These are phyloP conservation scores for Penicillium angulare DNA, from an alignment of 495 filamentous ascomycete genomes.

Conservation along the genomic window DNA sequence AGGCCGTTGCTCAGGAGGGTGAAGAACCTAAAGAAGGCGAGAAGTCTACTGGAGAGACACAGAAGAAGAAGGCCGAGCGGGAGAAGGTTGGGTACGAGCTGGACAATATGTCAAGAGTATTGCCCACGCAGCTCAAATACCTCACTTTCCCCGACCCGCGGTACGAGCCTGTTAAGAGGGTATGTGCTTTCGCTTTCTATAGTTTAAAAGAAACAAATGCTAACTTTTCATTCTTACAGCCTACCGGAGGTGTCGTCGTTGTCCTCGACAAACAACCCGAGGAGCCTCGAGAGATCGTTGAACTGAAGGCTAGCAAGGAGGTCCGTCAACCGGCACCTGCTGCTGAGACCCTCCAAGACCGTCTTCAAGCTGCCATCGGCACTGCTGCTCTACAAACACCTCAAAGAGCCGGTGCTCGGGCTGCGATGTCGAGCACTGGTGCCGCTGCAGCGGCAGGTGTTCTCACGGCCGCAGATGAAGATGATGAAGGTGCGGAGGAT, in stretches of 20 bases:
- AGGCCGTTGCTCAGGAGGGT: constrained; percentile 56
- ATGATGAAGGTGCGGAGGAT: constrained; percentile 77
- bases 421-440: constrained; percentile 37
- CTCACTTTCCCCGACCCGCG: constrained; percentile 83
- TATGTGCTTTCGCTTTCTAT: constrained; percentile 39
- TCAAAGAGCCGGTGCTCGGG: constrained; percentile 37
- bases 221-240: constrained; percentile 56
- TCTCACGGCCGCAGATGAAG: constrained; percentile 81
- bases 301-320: constrained; percentile 83
- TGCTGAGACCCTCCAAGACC: constrained; percentile 45
- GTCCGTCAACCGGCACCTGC: constrained; percentile 58
- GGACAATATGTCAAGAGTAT: constrained; percentile 93
- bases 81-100: constrained; percentile 95
- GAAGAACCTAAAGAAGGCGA: constrained; percentile 66
- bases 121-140: constrained; percentile 91
- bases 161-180: constrained; percentile 95
- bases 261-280: constrained; percentile 81
- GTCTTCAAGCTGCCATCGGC: constrained; percentile 40
- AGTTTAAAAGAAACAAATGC: constrained; percentile 14
- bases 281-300: constrained; percentile 74
- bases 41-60: constrained; percentile 53
- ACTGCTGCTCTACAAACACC: constrained; percentile 37
- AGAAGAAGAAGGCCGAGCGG: constrained; percentile 87
- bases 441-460: constrained; percentile 77
- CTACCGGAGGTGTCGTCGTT: constrained; percentile 90